These are phyloP conservation scores for Candida mattraensis DNA, from an alignment of 805 yeast genomes.

Conservation along the genomic window DNA sequence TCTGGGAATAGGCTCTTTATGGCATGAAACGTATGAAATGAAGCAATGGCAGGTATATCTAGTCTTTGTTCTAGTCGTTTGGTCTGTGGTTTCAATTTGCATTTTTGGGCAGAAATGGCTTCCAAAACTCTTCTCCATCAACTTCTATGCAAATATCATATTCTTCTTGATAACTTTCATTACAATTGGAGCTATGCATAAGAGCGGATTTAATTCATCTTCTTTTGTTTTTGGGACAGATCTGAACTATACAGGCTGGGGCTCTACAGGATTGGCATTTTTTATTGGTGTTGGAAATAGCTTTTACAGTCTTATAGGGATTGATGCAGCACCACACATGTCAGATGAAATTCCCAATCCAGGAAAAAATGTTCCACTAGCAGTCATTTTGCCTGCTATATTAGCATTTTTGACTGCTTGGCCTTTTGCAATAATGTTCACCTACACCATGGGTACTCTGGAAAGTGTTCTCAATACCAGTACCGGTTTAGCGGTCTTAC, in stretches of 20 bases:
- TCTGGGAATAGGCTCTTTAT: conserved; percentile 12
- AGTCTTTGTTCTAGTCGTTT: conserved; percentile 16
- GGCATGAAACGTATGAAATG: conserved; percentile 12
- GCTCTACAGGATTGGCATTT: conserved; percentile 28
- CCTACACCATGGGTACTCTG: conserved; percentile 29
- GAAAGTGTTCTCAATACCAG: conserved; percentile 16
- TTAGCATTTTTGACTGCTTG: conserved; percentile 32
- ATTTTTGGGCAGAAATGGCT: conserved; percentile 12
- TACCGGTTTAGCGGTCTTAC: conserved; percentile 14
- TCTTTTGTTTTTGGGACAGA: conserved; percentile 27
- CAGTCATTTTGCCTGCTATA: conserved; percentile 30
- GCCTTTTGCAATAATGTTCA: conserved; percentile 30
- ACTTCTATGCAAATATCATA: conserved; percentile 27
- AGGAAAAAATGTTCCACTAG: conserved; percentile 30
- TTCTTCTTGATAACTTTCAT: conserved; percentile 26
- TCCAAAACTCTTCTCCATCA: conserved; percentile 14
- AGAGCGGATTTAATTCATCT: conserved; percentile 15
- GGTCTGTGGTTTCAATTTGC: conserved; percentile 21
- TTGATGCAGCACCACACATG: conserved; percentile 35
- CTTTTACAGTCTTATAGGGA: conserved; percentile 30
- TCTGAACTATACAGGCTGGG: conserved; percentile 32
- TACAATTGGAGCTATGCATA: conserved; percentile 23
- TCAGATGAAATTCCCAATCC: conserved; percentile 34
- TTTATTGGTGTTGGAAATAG: conserved; percentile 31
- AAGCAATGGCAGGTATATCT: conserved; percentile 18